These are phyloP conservation scores for Amaranthus palmeri DNA, from an alignment of 148 eudicot genomes.

Conservation along the genomic window DNA sequence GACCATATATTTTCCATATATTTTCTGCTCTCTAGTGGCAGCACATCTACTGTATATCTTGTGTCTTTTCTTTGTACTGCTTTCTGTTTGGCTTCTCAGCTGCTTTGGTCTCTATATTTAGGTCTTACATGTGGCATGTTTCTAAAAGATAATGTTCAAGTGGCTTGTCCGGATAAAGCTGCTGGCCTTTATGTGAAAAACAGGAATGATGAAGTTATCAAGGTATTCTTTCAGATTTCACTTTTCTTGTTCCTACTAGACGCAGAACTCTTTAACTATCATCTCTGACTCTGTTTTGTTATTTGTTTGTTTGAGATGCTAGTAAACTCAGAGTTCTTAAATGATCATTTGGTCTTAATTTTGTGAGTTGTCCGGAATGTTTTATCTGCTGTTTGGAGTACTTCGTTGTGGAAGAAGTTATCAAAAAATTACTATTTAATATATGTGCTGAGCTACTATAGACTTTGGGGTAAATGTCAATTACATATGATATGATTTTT, in stretches of 20 bases:
- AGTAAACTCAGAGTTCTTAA: neutral
- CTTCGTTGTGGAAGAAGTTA: too few species aligned
- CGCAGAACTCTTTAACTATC: neutral
- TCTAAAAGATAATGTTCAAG: constrained; percentile 57
- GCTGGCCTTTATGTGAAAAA: constrained; percentile 92
- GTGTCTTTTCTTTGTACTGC: neutral
- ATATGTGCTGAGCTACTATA: too few species aligned
- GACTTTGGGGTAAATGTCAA: too few species aligned
- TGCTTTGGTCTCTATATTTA: constrained; percentile 38
- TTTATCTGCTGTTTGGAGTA: neutral
- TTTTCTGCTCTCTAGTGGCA: neutral
- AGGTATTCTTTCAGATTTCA: constrained; percentile 41
- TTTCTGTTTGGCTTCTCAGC: constrained; percentile 9
- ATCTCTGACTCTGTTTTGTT: too few species aligned
- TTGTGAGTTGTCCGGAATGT: neutral
- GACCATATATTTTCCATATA: neutral
- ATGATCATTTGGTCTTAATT: neutral
- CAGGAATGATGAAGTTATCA: constrained; percentile 68
- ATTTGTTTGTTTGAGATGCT: neutral
- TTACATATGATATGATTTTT: too few species aligned
- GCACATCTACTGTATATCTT: neutral
- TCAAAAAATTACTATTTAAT: too few species aligned
- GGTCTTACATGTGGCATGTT: constrained; percentile 91
- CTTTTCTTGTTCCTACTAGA: neutral
- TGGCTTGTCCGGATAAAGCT: constrained; percentile 75